Base-by-base conservation (phyloP, 352 stramenopile species). In the Pythium aquatile region DNA sequence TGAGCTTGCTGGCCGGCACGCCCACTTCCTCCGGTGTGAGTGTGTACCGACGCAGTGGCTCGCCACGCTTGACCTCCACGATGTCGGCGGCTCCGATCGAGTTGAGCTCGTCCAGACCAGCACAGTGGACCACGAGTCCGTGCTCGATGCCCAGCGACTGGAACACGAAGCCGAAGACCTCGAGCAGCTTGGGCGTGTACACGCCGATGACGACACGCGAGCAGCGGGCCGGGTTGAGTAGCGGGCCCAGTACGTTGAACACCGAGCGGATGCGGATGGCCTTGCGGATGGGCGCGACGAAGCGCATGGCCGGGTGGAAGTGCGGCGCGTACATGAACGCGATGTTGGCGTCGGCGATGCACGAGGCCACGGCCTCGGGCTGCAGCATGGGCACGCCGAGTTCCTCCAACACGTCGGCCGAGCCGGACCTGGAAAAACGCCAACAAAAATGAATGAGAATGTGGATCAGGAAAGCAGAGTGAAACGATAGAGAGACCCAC, bases 231-330 rank as follows among this genome's bases (percentile, higher is more conserved):
- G 98, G 96, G 81, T 99, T 99, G 5, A 98, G 93, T 70, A 99
- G 93, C 30, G 98, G 97, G 14, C 98, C 98, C 20, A 99, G 79
- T 56, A 99, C 97, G 74, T 99, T 99, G 70, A 99, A 99, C 28
- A 97, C 90, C 11, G 90, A 98, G 62, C 97, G 90, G 39, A 99
- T 93, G 28, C 93, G 90, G 55, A 99, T 94, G 53, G 97, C 88
- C 66, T 98, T 98, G 44, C 98, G 91, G 56, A 99, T 90, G 2
- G 97, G 97, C 32, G 93, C 91, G 40, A 99, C 96, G 65, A 87
- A 90, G 55, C 85, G 87, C 97, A 99, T 99, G 32, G 96, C 90
- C 29, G 97, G 97, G 78, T 99, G 97, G 76, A 98, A 98, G 54
- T 98, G 79, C 10, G 97, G 96, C 52, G 97, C 96, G 79, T 97